Base-by-base conservation (phyloP, 1,284 basidiomycete genomes). In the Mycosarcoma maydis region DNA sequence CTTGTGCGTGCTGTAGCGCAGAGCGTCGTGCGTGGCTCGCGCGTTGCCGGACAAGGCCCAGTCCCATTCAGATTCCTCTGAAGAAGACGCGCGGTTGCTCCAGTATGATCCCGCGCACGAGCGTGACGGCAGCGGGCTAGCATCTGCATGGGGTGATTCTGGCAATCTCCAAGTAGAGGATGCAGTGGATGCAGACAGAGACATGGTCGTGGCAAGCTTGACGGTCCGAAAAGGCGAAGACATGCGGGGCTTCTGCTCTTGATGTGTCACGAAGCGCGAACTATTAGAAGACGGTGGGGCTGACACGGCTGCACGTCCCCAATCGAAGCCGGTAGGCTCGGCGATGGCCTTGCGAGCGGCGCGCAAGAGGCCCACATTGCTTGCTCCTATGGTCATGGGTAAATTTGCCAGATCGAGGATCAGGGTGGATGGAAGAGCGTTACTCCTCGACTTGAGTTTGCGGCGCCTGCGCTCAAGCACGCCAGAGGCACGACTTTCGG, bases 1-100 rank as follows among this genome's bases (percentile, higher is more conserved):
- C 39, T 59, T 58, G 43, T 54, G 58, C 1, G 45, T 30, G 36
- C 66, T 62, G 44, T 37, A 58, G 23, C 61, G 51, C 22, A 65
- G 27, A 22, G 54, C 43, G 14, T 71, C 68, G 23, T 53, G 32
- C 9, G 62, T 53, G 1, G 62, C 62, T 16, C 68, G 48, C 14
- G 50, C 54, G 13, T 57, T 60, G 10, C 69, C 59, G 9, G 64
- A 49, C 36, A 72, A 24, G 0, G 69, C 69, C 69, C 69, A 72
- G 32, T 72, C 69, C 64, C 64, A 72, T 29, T 72, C 64, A 20
- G 42, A 59, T 17, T 72, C 68, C 19, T 61, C 38, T n/a, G 47
- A 51, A 19, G 40, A 37, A 8, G 51, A 41, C 2, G 30, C 32
- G 13, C 39, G 34, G 16, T 39, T 51, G 38, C 55, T 54, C 54